Evolutionary conservation across 129 eudicot genomes (phyloP), one percentile per base, ranked within the genome.

Genomic region (Artemisia argyi): DNA sequence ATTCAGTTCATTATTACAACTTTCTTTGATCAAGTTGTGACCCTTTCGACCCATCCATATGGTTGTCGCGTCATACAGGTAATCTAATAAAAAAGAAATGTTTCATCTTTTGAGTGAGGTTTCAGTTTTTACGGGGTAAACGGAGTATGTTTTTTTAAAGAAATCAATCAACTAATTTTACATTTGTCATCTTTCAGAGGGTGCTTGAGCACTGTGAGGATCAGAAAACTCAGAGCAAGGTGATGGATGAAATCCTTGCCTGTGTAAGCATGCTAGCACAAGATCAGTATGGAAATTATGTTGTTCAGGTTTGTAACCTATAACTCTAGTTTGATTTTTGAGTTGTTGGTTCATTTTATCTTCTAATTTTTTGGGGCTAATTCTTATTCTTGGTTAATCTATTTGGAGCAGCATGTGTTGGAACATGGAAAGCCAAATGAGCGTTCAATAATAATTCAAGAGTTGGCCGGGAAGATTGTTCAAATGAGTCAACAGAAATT

Each of bases 61-160:
- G 97, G 97, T 2, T 92, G 97, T 73, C 97, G 97, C 28, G 96
- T 89, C 65, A 84, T 92, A 47, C 97, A 92, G 91, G 96, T 89
- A 70, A 32, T 35, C 9, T 5, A 51, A n/a, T 17, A 52, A 52
- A 52, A 52, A 52, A 14, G 1, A 52, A 3, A 1, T 42, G 24
- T 60, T 12, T 9, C 58, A 5, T 22, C 6, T 59, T 72, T 22
- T 20, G 2, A 70, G 9, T 1, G 47, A 15, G 7, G 58, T 28
- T 39, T 17, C 7, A 17, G 26, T 16, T 56, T 1, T 12, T n/a
- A 24, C 13, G 7, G 28, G 7, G 12, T 7, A 11, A 56, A 56
- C 0, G 42, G 42, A 35, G 28, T 53, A 30, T 18, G 42, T 5
- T 18, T 52, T 0, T 9, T 30, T 26, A 64, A 10, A 42, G 35